phyloP scores from a whole-genome alignment of 75 land plant species.

The Larix kaempferi region DNA sequence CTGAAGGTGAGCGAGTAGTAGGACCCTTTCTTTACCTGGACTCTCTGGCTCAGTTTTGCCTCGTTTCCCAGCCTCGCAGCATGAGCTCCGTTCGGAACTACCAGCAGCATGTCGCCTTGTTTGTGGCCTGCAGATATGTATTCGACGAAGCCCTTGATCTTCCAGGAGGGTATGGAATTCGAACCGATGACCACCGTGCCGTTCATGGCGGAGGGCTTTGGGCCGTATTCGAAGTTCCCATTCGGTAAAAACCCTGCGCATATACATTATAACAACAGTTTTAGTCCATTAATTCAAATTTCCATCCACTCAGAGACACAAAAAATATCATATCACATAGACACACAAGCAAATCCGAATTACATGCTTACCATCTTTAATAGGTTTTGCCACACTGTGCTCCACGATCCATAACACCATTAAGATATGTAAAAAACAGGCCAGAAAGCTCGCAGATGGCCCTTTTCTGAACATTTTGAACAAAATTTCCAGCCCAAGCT shows the following conservation, averaged over 20 bases:
- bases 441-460: no score
- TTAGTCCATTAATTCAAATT: no score
- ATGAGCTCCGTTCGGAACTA: slow-evolving; percentile 50
- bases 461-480: no score
- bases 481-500: no score
- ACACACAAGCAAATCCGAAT: not conserved
- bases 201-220: slow-evolving; percentile 32
- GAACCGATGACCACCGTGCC: slow-evolving; percentile 39
- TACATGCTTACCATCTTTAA: not conserved
- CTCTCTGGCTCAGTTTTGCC: slow-evolving; percentile 45
- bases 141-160: slow-evolving; percentile 52
- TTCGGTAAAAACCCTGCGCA: slow-evolving; percentile 22
- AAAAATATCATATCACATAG: not conserved
- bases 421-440: no score
- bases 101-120: slow-evolving; percentile 64
- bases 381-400: no score
- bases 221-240: slow-evolving; percentile 32
- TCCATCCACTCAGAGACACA: not conserved
- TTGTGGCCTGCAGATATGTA: slow-evolving; percentile 61
- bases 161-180: slow-evolving; percentile 49
- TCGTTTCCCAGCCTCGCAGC: slow-evolving; percentile 67
- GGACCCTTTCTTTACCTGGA: slow-evolving; percentile 22
- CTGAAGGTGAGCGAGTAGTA: slow-evolving; percentile 54
- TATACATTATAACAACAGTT: not conserved
- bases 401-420: no score